Evolutionary conservation across 179 eudicot genomes (phyloP), one percentile per base, ranked within the genome.

Genomic region (Monotropa hypopitys): DNA sequence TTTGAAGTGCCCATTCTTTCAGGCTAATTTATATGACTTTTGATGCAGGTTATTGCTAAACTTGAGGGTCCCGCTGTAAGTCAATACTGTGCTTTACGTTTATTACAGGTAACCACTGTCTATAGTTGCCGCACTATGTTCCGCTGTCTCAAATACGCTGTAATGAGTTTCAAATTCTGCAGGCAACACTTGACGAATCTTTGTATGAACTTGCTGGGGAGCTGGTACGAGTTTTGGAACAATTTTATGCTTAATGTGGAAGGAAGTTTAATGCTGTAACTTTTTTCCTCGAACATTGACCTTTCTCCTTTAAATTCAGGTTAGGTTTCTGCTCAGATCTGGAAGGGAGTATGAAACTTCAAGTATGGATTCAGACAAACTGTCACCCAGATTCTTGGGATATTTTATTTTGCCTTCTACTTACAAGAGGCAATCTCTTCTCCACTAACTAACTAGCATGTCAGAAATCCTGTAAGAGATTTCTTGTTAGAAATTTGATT

Each of bases 151-250:
- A n/a, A n/a, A n/a, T n/a, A n/a, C n/a, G n/a, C n/a, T n/a, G n/a
- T n/a, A n/a, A n/a, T n/a, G n/a, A n/a, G n/a, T n/a, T 63, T 49
- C 70, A 30, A 12, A 21, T 62, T 74, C 61, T 84, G 77, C 84
- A 94, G 98, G 98, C 98, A 81, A 92, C 97, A 62, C 95, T 95
- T 33, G 93, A 95, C 75, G 97, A 93, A 75, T 91, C 97, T 78
- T 83, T 95, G 40, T 95, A 95, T 82, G 99, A 95, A 82, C 95
- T 95, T 57, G 97, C 99, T 75, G 99, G 99, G 78, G 99, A 95
- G 89, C 89, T 95, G 95, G 99, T 95, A 89, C 50, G 80, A 59
- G 56, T 20, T 81, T 65, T 6, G 0, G 63, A 11, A 21, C 61
- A 38, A 50, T 70, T 77, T 78, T 16, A 33, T 67, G 42, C 54